These are phyloP conservation scores for Millerozyma miso DNA, from an alignment of 805 yeast genomes.

Conservation along the genomic window DNA sequence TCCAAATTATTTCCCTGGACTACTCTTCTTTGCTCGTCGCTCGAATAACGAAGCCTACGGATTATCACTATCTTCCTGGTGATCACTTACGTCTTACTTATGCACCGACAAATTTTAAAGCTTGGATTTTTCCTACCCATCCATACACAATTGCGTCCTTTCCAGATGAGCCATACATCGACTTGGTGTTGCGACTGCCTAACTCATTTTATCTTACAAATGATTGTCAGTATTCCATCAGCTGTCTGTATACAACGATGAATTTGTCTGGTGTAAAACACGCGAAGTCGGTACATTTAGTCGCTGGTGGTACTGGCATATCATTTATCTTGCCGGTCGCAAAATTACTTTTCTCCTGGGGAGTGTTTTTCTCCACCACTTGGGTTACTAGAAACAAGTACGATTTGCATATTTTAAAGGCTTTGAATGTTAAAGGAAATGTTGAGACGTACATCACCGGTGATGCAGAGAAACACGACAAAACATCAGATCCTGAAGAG, in stretches of 20 bases:
- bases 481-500: slow-evolving; percentile 9
- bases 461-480: not conserved
- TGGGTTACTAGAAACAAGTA: slow-evolving; percentile 51
- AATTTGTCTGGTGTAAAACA: slow-evolving; percentile 42
- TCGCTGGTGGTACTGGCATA: slow-evolving; percentile 74
- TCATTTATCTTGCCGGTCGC: slow-evolving; percentile 57
- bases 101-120: slow-evolving; percentile 25
- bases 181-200: slow-evolving; percentile 45
- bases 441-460: slow-evolving; percentile 39
- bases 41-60: slow-evolving; percentile 16
- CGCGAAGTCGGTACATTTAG: slow-evolving; percentile 47
- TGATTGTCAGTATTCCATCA: slow-evolving; percentile 10
- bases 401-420: slow-evolving; percentile 46
- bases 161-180: slow-evolving; percentile 34
- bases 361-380: slow-evolving; percentile 20
- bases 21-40: slow-evolving; percentile 18
- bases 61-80: slow-evolving; percentile 41
- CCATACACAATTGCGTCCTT: slow-evolving; percentile 60
- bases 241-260: slow-evolving; percentile 41
- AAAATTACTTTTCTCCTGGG: slow-evolving; percentile 26
- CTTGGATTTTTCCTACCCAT: slow-evolving; percentile 53
- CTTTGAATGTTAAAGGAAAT: slow-evolving; percentile 22
- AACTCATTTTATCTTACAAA: slow-evolving; percentile 11
- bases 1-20: slow-evolving; percentile 12
- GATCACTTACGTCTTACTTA: slow-evolving; percentile 54